A percentile compares a stretch with the other conserved stretches of the same genome.
Evolutionary conservation across 768 basidiomycete genomes (phyloP).

Genomic region (Russula sp.): DNA sequence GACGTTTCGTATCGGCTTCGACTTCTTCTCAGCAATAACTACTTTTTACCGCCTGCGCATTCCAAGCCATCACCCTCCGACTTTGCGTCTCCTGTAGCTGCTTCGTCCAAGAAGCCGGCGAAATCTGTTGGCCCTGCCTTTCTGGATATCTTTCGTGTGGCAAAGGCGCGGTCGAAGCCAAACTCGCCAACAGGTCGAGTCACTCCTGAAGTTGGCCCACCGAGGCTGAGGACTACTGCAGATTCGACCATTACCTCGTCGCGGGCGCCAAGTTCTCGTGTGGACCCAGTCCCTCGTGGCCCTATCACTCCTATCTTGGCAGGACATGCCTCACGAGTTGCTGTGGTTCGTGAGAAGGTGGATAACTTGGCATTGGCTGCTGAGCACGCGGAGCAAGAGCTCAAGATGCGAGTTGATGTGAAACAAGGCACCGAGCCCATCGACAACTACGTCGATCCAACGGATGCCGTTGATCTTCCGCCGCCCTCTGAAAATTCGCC

Average conservation of each 20-base stretch:
- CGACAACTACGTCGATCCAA: conserved; percentile 72
- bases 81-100: conserved; percentile 40
- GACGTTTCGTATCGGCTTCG: conserved; percentile 83
- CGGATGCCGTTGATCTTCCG: conserved; percentile 76
- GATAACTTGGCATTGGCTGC: conserved; percentile 62
- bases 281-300: conserved; percentile 18
- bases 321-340: conserved; percentile 41
- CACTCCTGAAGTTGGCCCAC: conserved; percentile 33
- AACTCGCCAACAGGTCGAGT: conserved; percentile 37
- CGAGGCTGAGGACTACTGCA: conserved; percentile 25
- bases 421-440: conserved; percentile 39
- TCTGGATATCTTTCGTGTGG: conserved; percentile 65
- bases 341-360: conserved; percentile 81
- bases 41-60: conserved; percentile 85
- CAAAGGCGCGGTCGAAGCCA: conserved; percentile 62
- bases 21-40: conserved; percentile 80
- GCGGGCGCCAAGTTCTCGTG: conserved; percentile 23
- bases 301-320: conserved; percentile 23
- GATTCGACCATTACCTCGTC: conserved; percentile 22
- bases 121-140: conserved; percentile 49
- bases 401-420: conserved; percentile 49
- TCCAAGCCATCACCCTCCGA: conserved; percentile 70
- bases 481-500: conserved; percentile 62
- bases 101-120: conserved; percentile 42
- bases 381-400: conserved; percentile 67